Percentiles rank a stretch among this genome's conserved stretches.
Evolutionary conservation across 2,329 filamentous ascomycete genomes (phyloP).

Genomic region (Cryphonectria japonica): DNA sequence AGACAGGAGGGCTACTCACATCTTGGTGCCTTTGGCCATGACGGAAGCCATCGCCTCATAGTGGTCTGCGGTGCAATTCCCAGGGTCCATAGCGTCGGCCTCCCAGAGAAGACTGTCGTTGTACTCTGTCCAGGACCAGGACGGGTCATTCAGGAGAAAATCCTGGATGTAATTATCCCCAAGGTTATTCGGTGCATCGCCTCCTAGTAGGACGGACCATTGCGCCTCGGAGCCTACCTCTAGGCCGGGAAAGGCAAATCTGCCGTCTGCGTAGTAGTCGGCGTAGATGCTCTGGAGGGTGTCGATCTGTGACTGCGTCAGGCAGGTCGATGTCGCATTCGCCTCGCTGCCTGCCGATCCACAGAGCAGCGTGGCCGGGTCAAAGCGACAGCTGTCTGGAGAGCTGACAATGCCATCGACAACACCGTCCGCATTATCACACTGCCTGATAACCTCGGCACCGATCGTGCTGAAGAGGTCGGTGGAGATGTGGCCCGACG

Average conservation of each 20-base stretch:
- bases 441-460: conserved; percentile 45
- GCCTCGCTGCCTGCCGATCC: neutral
- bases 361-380: conserved; percentile 41
- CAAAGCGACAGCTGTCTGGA: conserved; percentile 29
- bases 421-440: conserved; percentile 47
- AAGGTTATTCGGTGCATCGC: conserved; percentile 31
- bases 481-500: conserved; percentile 46
- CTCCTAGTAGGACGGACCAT: conserved; percentile 33
- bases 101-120: conserved; percentile 34
- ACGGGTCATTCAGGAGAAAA: conserved; percentile 37
- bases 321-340: conserved; percentile 22
- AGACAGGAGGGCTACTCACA: conserved; percentile 29
- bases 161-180: conserved; percentile 35
- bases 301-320: conserved; percentile 40
- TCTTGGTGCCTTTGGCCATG: conserved; percentile 42
- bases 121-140: conserved; percentile 39
- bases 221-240: conserved; percentile 49
- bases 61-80: conserved; percentile 36
- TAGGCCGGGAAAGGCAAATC: conserved; percentile 41
- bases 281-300: conserved; percentile 38
- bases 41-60: conserved; percentile 37
- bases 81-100: conserved; percentile 36
- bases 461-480: conserved; percentile 45
- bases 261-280: conserved; percentile 30
- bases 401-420: conserved; percentile 43